These are phyloP conservation scores for Ajuga chamaepitys DNA, from an alignment of 257 asterid genomes.

Conservation along the genomic window DNA sequence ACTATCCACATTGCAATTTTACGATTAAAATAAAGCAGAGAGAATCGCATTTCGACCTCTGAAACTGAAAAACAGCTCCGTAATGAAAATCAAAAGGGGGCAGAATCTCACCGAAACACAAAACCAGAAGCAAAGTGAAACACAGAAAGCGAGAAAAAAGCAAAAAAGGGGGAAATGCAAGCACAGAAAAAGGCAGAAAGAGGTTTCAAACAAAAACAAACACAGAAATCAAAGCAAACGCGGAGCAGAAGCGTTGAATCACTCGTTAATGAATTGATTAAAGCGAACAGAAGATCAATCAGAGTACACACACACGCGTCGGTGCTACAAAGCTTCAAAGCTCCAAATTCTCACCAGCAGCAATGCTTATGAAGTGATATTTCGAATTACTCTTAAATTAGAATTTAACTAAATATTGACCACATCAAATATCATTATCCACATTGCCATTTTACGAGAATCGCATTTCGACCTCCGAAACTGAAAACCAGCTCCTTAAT, in stretches of 20 bases:
- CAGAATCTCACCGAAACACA: not conserved
- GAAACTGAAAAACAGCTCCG: not conserved
- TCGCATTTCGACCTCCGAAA: conserved; percentile 4
- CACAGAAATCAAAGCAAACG: conserved; percentile 33
- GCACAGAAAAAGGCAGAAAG: not conserved
- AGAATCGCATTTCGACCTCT: conserved; percentile 4
- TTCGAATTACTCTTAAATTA: conserved; percentile 15
- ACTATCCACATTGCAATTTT: not conserved
- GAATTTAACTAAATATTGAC: not conserved
- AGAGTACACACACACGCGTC: no score
- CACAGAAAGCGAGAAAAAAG: not conserved
- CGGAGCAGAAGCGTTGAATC: not conserved
- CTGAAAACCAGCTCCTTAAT: not conserved
- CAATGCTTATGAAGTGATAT: no score
- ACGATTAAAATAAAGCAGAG: not conserved
- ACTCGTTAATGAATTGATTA: no score
- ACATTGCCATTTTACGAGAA: not conserved
- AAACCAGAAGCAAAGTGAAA: conserved; percentile 12
- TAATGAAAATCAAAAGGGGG: not conserved
- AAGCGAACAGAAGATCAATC: no score
- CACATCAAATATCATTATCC: not conserved
- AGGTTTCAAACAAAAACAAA: conserved; percentile 14
- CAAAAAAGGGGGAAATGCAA: not conserved
- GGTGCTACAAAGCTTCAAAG: no score
- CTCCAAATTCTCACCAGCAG: no score